Evolutionary conservation across 805 yeast genomes (phyloP), one percentile per base, ranked within the genome.

Genomic region (Pichia eremophila): DNA sequence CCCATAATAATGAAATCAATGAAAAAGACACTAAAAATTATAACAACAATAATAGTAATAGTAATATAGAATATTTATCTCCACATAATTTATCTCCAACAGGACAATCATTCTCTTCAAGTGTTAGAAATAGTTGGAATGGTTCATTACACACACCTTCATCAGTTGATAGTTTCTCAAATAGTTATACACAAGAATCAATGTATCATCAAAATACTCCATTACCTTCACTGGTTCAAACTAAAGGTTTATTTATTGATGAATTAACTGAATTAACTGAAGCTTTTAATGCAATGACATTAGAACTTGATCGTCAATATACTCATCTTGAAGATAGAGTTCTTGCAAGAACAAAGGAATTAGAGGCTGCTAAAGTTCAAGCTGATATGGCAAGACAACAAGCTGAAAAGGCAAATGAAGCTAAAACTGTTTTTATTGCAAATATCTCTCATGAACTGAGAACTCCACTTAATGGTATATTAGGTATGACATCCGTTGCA

Each of bases 401-500:
- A 44, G 70, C 70, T 14, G 97, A 91, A 66, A 79, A 84, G 29
- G 99, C 99, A 1, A 91, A 91, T 63, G 97, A 93, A 56, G 96
- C 98, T 3, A 93, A 93, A 60, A 90, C 98, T 8, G 89, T 87
- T 8, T 88, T 88, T 61, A 83, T 88, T 57, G 96, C 96, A 2
- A 86, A 90, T 55, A 89, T 88, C 17, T 86, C 96, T 0, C 96
- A 88, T 63, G 99, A 93, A 68, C 72, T 93, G 59, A 77, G 98
- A 56, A 93, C 98, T 0, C 99, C 99, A 2, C 70, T 93, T 52
- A 93, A 93, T 63, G 99, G 99, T 61, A 93, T 93, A 39, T 69
- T 93, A 46, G 98, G 98, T 53, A 86, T 91, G 90, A 86, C 97
- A 0, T 85, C 95, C 3, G 84, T 91, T 48, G 90, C 96, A 7